Percentiles rank a stretch among this genome's conserved stretches.
Evolutionary conservation across 2,329 filamentous ascomycete species (phyloP).

Genomic region (Curvularia lunata): DNA sequence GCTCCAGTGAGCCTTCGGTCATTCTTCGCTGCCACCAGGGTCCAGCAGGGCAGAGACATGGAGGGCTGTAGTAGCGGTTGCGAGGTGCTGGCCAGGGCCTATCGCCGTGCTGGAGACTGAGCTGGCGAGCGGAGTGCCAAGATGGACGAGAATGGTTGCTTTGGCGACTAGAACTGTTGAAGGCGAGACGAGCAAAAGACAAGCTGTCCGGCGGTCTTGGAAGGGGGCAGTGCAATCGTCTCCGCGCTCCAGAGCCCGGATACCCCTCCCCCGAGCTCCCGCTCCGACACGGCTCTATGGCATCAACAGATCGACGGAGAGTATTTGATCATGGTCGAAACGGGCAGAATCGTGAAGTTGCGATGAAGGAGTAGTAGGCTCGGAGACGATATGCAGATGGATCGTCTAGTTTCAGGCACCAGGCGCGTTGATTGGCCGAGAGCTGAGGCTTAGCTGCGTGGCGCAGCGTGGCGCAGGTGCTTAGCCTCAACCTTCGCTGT

Average conservation of each 20-base stretch:
- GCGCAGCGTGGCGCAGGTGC: slow-evolving; percentile 6
- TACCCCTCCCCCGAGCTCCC: not conserved
- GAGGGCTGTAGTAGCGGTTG: slow-evolving; percentile 6
- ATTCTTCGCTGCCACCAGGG: slow-evolving; percentile 7
- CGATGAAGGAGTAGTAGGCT: not conserved
- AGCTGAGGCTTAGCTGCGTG: slow-evolving; percentile 3
- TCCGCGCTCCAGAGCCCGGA: slow-evolving; percentile 9
- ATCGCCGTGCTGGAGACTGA: slow-evolving; percentile 1
- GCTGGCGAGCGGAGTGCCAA: slow-evolving; percentile 6
- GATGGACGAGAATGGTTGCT: slow-evolving; percentile 6
- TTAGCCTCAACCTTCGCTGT: not conserved
- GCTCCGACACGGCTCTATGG: not conserved
- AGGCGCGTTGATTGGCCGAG: not conserved
- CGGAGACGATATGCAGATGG: not conserved
- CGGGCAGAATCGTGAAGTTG: not conserved
- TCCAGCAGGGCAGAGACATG: slow-evolving; percentile 1
- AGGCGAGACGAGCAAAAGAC: slow-evolving; percentile 15
- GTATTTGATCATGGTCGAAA: not conserved
- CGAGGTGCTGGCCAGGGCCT: slow-evolving; percentile 3
- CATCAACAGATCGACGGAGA: not conserved
- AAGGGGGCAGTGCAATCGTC: slow-evolving; percentile 22
- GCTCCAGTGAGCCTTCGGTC: not conserved
- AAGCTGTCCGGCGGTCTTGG: slow-evolving; percentile 17
- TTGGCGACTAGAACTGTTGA: slow-evolving; percentile 10
- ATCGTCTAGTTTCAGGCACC: slow-evolving; percentile 1